phyloP scores from a whole-genome alignment of 345 rosid genomes.

The Viola odorata region DNA sequence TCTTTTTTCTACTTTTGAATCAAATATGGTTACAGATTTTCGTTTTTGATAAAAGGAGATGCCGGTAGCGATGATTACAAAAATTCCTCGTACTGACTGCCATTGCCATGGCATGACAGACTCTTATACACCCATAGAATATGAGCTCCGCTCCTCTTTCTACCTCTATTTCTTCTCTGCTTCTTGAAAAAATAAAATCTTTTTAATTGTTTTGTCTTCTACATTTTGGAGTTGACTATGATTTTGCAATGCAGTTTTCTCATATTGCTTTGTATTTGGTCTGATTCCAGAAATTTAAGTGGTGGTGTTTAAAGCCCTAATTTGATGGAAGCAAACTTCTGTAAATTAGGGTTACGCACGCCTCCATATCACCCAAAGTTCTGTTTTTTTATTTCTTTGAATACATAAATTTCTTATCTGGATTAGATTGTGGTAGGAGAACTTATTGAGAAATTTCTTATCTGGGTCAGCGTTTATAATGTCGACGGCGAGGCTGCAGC shows the following conservation, averaged over 20 bases:
- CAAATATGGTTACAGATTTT: too few relatives aligned
- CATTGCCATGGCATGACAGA: constrained; percentile 37
- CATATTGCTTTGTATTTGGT: constrained; percentile 15
- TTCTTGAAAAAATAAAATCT: background rate
- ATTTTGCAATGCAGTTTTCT: constrained; percentile 14
- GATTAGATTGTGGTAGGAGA: background rate
- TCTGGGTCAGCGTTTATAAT: too few relatives aligned
- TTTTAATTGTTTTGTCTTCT: background rate
- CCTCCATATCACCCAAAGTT: constrained; percentile 12
- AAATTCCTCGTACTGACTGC: constrained; percentile 34
- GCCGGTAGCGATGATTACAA: constrained; percentile 26
- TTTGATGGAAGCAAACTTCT: constrained; percentile 13
- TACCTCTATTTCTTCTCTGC: background rate
- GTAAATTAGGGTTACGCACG: constrained; percentile 34
- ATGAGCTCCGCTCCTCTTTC: constrained; percentile 26
- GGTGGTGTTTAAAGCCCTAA: constrained; percentile 42
- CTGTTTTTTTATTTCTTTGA: background rate
- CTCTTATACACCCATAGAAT: constrained; percentile 46
- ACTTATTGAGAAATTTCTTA: too few relatives aligned
- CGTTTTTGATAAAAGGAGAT: background rate
- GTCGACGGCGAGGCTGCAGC: too few relatives aligned
- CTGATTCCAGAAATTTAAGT: constrained; percentile 16
- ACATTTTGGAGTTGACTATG: constrained; percentile 10
- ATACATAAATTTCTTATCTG: background rate
- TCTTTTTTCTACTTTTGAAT: background rate